Base-by-base conservation (phyloP, 257 asterid species). In the Solanum tarapatanum region DNA sequence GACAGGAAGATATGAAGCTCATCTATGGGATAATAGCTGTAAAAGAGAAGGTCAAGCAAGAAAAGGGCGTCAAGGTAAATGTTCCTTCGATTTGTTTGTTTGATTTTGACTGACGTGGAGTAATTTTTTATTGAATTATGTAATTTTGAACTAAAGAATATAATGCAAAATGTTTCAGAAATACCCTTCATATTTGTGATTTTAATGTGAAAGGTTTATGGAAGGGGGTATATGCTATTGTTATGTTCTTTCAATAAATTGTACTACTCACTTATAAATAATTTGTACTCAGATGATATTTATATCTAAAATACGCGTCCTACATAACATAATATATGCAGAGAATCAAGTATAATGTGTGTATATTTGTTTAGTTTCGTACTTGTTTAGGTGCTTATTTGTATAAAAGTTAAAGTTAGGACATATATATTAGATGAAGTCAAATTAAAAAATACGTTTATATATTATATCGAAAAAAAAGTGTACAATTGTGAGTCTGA, bases 1-100 rank as follows among this genome's bases (percentile, higher is more conserved):
- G 99, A 97, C 99, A n/a, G 99, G 99, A 12, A 96, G 99, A 93
- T 97, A 96, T 79, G 99, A 97, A 91, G 99, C 99, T 87, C 99
- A 96, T 93, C 98, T 97, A 37, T 97, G 99, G 99, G 99, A 97
- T 91, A 97, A 97, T 92, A 96, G 98, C 95, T 96, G 99, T 91
- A 93, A 98, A 87, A 94, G 98, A 72, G 99, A 97, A 85, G 99
- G 99, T 37, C 98, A 96, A 92, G 99, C 99, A n/a, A 95, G 99
- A 92, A 97, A 97, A 92, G 99, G 99, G 88, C 99, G 99, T 93
- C 99, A 97, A 97, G 99, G 99, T 37, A 23, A 35, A 8, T 68
- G 11, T 72, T 19, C 1, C 8, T 43, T 70, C 6, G 13, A 60
- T 60, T 60, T 60, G 24, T 60, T 23, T 23, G 69, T 60, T 6